phyloP scores from a whole-genome alignment of 805 yeast species.

The Candida krabiensis region DNA sequence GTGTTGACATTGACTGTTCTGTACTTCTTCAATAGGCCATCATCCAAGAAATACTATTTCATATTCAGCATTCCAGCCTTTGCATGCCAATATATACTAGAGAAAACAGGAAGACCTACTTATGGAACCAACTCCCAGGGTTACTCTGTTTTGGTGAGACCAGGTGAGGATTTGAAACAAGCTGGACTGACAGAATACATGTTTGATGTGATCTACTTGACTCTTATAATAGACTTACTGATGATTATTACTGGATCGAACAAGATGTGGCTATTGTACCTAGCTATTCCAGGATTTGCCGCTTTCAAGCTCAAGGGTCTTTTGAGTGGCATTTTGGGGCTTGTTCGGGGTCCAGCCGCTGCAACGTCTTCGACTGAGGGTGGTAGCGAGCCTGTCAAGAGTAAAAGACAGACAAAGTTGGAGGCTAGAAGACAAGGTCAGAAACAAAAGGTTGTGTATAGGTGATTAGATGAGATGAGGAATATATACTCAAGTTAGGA shows the following conservation, averaged over 20 bases:
- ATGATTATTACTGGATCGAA: constrained; percentile 55
- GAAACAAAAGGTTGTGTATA: constrained; percentile 20
- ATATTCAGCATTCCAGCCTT: constrained; percentile 42
- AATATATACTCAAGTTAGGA: constrained; percentile 1
- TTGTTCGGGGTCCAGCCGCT: constrained; percentile 19
- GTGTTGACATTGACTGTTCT: constrained; percentile 37
- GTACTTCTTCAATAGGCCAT: constrained; percentile 45
- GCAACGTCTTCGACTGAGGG: constrained; percentile 8
- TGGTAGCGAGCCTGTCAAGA: constrained; percentile 22
- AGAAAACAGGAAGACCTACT: constrained; percentile 60
- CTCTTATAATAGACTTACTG: constrained; percentile 56
- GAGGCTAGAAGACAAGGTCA: constrained; percentile 13
- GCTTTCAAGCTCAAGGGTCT: constrained; percentile 45
- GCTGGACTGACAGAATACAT: constrained; percentile 70
- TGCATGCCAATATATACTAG: constrained; percentile 51
- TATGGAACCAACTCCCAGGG: constrained; percentile 40
- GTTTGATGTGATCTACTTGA: constrained; percentile 67
- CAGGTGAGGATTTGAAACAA: constrained; percentile 64
- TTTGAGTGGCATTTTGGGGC: constrained; percentile 27
- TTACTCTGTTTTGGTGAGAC: constrained; percentile 38
- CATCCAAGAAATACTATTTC: constrained; percentile 42
- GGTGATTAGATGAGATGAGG: constrained; percentile 2
- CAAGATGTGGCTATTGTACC: constrained; percentile 57
- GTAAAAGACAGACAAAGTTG: constrained; percentile 23
- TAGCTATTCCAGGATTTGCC: constrained; percentile 54